Evolutionary conservation across 2,329 filamentous ascomycete species (phyloP).

Genomic region (Cryphonectria carpinicola): DNA sequence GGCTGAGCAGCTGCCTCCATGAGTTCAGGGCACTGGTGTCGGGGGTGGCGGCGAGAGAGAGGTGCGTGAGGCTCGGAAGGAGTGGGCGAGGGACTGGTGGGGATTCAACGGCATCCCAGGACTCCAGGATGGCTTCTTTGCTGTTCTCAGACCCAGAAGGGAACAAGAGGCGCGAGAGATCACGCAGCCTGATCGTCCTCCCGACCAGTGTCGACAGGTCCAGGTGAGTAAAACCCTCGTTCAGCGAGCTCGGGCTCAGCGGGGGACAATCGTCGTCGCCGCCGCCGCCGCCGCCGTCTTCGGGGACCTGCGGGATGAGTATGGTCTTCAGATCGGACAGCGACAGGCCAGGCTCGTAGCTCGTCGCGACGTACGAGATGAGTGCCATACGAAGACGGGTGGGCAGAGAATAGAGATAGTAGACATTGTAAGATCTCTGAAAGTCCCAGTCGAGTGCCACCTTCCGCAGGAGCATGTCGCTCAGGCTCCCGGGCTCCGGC

Average conservation of each 20-base stretch:
- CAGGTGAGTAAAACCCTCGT: constrained; percentile 54
- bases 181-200: constrained; percentile 54
- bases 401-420: constrained; percentile 60
- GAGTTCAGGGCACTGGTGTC: constrained; percentile 43
- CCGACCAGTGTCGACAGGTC: constrained; percentile 60
- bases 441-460: constrained; percentile 60
- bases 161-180: constrained; percentile 56
- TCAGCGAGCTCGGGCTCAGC: constrained; percentile 38
- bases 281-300: constrained; percentile 34
- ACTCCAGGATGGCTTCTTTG: constrained; percentile 46
- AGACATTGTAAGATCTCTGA: constrained; percentile 58
- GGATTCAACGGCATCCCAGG: constrained; percentile 54
- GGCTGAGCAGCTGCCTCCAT: constrained; percentile 61
- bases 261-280: constrained; percentile 30
- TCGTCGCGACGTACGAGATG: constrained; percentile 53
- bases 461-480: constrained; percentile 54
- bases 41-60: constrained; percentile 59
- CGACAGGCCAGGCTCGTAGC: constrained; percentile 51
- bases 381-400: constrained; percentile 56
- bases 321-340: constrained; percentile 55
- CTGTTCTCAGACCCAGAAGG: constrained; percentile 36
- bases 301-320: constrained; percentile 41
- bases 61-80: constrained; percentile 62
- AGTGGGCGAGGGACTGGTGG: constrained; percentile 42
- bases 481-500: constrained; percentile 52